Conservation (phyloP, 2,329 filamentous ascomycete species). For the Phialophora tarda region DNA sequence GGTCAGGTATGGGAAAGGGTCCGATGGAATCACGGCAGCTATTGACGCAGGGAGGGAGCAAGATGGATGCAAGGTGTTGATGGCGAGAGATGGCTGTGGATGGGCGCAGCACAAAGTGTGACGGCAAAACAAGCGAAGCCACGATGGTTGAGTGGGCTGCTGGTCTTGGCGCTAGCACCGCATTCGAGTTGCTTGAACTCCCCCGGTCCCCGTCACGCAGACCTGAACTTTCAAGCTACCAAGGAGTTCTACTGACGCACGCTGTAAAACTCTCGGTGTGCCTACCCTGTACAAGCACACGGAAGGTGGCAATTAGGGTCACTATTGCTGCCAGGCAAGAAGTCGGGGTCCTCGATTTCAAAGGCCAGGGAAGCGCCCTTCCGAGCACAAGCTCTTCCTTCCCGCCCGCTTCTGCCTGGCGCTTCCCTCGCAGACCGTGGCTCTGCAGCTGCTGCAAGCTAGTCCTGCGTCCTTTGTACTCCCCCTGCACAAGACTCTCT, state of each 20-base stretch:
- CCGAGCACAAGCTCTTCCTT: conserved; percentile 8
- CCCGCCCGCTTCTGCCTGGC: conserved; percentile 4
- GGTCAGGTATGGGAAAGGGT: conserved; percentile 20
- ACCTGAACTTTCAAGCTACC: neutral
- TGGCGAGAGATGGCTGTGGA: conserved; percentile 15
- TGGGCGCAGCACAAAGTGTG: conserved; percentile 25
- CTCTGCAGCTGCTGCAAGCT: conserved; percentile 6
- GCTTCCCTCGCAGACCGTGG: neutral
- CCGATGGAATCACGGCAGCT: conserved; percentile 16
- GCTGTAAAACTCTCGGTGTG: neutral
- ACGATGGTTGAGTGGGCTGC: conserved; percentile 28
- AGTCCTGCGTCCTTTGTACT: conserved; percentile 11
- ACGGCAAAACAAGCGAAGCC: conserved; percentile 24
- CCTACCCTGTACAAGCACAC: neutral
- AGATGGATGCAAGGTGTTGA: conserved; percentile 22
- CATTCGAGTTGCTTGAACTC: conserved; percentile 1
- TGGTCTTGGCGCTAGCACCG: conserved; percentile 31
- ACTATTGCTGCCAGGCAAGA: neutral
- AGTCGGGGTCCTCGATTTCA: neutral
- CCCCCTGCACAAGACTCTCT: conserved; percentile 17
- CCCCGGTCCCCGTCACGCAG: neutral
- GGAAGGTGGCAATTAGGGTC: neutral
- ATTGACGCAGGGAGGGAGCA: conserved; percentile 16
- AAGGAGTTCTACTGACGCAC: neutral
- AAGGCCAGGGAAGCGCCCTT: neutral